A percentile compares a stretch with the other conserved stretches of the same genome.
Conservation (phyloP, 257 asterid genomes). For the Osmanthus fragrans region DNA sequence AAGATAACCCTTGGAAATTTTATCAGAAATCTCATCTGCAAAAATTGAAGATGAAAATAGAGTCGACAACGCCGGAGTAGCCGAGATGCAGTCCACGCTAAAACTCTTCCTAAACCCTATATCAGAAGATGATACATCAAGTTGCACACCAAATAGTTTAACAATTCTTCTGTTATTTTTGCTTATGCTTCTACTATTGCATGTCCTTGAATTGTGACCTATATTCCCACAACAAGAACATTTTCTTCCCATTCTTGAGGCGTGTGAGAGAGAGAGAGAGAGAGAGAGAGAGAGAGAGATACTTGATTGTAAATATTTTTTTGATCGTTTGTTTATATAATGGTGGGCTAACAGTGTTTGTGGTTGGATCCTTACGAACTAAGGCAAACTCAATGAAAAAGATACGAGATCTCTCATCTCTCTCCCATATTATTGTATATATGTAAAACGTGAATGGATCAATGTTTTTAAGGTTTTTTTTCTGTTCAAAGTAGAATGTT, state of each 20-base stretch:
- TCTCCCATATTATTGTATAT: not conserved
- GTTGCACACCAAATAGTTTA: conserved; percentile 20
- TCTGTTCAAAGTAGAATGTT: not conserved
- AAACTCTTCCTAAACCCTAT: conserved; percentile 31
- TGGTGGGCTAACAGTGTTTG: not conserved
- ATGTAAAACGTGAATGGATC: not conserved
- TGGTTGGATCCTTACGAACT: not conserved
- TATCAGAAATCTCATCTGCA: conserved; percentile 10
- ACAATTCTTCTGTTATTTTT: not conserved
- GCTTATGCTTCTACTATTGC: not conserved
- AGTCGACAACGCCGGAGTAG: not conserved
- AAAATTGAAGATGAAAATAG: not conserved
- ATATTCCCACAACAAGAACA: conserved; percentile 26
- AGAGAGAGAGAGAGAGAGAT: not conserved
- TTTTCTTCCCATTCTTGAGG: conserved; percentile 20
- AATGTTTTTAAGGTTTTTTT: not conserved
- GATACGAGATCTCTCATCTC: not conserved
- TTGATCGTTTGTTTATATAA: not conserved
- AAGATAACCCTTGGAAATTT: conserved; percentile 25
- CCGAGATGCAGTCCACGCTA: conserved; percentile 18
- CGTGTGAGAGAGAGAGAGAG: not conserved
- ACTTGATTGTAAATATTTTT: not conserved
- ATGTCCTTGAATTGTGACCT: conserved; percentile 29
- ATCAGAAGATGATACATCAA: not conserved
- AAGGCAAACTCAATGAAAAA: not conserved